Evolutionary conservation across 2,329 filamentous ascomycete species (phyloP).

Genomic region (Cladosporium sp.): DNA sequence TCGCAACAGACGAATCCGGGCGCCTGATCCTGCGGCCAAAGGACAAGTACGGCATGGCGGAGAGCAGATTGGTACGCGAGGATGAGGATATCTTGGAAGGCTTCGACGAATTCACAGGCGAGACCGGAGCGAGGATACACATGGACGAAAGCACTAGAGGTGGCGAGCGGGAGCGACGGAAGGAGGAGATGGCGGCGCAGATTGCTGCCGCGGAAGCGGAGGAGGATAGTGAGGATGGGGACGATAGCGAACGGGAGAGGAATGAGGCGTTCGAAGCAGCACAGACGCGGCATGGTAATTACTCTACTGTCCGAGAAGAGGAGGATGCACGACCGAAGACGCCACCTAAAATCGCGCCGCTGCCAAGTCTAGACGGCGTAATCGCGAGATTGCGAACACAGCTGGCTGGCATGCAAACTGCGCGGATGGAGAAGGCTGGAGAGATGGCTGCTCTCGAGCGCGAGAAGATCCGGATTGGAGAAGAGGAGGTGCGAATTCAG

Average conservation of each 20-base stretch:
- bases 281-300: conserved; percentile 83
- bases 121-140: conserved; percentile 67
- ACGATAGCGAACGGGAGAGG: conserved; percentile 60
- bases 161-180: conserved; percentile 41
- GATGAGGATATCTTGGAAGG: conserved; percentile 93
- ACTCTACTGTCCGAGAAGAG: conserved; percentile 34
- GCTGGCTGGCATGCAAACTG: conserved; percentile 58
- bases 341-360: conserved; percentile 69
- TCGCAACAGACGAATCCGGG: conserved; percentile 38
- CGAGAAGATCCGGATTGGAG: conserved; percentile 65
- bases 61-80: conserved; percentile 73
- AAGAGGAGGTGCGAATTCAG: conserved; percentile 76
- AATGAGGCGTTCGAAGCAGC: conserved; percentile 81
- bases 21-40: conserved; percentile 48
- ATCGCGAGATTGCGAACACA: conserved; percentile 60
- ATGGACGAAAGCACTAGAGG: conserved; percentile 64
- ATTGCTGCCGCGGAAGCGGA: conserved; percentile 83
- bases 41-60: conserved; percentile 52
- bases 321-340: conserved; percentile 49
- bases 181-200: conserved; percentile 75
- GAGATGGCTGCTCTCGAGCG: conserved; percentile 62
- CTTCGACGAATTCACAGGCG: conserved; percentile 79
- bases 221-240: conserved; percentile 46
- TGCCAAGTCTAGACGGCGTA: conserved; percentile 69
- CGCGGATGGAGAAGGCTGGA: conserved; percentile 55